phyloP scores from a whole-genome alignment of 2,329 filamentous ascomycete genomes.

The Lasiodiplodia sp. region DNA sequence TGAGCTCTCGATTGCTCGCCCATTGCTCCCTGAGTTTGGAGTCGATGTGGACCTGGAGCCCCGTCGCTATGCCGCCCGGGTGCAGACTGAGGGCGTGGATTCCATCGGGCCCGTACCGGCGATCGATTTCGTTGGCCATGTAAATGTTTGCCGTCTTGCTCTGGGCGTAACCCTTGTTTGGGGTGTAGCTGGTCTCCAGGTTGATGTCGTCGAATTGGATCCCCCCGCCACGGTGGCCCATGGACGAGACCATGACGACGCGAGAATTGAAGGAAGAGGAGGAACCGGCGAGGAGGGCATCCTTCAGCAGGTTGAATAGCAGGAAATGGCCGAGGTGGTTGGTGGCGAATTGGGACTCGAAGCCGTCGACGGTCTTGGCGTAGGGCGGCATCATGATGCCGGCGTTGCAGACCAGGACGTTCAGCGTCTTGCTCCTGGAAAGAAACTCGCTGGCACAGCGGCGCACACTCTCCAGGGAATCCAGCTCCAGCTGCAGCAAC shows the following conservation, averaged over 20 bases:
- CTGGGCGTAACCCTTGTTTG: slow-evolving; percentile 36
- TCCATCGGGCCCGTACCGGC: slow-evolving; percentile 31
- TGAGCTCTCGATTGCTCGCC: slow-evolving; percentile 53
- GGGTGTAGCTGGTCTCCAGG: slow-evolving; percentile 48
- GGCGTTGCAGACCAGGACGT: slow-evolving; percentile 54
- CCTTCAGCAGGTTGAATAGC: slow-evolving; percentile 53
- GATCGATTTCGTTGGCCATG: slow-evolving; percentile 35
- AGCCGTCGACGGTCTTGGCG: slow-evolving; percentile 48
- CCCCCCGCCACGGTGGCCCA: slow-evolving; percentile 36
- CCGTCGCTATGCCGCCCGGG: slow-evolving; percentile 39
- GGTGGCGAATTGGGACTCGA: slow-evolving; percentile 55
- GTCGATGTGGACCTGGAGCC: slow-evolving; percentile 51
- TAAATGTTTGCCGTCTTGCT: slow-evolving; percentile 40
- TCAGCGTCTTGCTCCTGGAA: slow-evolving; percentile 31
- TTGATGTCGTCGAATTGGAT: slow-evolving; percentile 53
- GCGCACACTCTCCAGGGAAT: slow-evolving; percentile 36
- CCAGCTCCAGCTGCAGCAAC: slow-evolving; percentile 44
- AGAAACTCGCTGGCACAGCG: slow-evolving; percentile 36
- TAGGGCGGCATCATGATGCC: slow-evolving; percentile 44
- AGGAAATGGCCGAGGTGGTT: slow-evolving; percentile 57
- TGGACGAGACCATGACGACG: slow-evolving; percentile 40
- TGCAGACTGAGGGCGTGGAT: slow-evolving; percentile 42
- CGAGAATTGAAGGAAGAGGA: slow-evolving; percentile 38
- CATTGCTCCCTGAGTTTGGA: slow-evolving; percentile 61
- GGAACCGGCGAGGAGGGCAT: slow-evolving; percentile 43